Percentiles rank a stretch among this genome's conserved stretches.
These are phyloP conservation scores for Lepidopterella palustris DNA, from an alignment of 495 filamentous ascomycete species.

Conservation along the genomic window DNA sequence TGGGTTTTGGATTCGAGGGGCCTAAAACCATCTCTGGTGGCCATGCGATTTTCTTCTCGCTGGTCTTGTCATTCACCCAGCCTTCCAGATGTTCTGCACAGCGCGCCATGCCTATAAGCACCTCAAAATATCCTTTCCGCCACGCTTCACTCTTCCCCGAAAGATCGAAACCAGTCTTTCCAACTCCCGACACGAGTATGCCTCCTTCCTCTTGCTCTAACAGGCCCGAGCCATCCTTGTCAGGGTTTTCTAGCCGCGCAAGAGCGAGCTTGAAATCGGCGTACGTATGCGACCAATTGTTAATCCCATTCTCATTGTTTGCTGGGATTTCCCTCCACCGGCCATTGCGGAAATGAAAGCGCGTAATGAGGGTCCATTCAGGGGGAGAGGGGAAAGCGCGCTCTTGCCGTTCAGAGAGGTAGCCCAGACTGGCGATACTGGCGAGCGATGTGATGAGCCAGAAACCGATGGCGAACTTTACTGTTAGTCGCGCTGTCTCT, in stretches of 20 bases:
- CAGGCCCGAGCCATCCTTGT: slow-evolving; percentile 61
- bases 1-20: slow-evolving; percentile 74
- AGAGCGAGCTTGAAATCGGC: slow-evolving; percentile 50
- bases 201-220: slow-evolving; percentile 49
- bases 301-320: slow-evolving; percentile 40
- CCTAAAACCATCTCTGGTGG: slow-evolving; percentile 65
- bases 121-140: slow-evolving; percentile 75
- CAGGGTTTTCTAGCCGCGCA: slow-evolving; percentile 43
- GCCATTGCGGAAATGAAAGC: slow-evolving; percentile 24
- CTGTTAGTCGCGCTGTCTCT: slow-evolving; percentile 52
- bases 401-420: slow-evolving; percentile 65
- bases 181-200: slow-evolving; percentile 48
- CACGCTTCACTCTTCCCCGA: slow-evolving; percentile 69
- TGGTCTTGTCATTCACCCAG: slow-evolving; percentile 60
- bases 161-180: slow-evolving; percentile 60
- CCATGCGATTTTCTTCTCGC: slow-evolving; percentile 46
- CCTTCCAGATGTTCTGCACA: slow-evolving; percentile 75
- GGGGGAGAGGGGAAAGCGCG: slow-evolving; percentile 62
- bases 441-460: slow-evolving; percentile 51
- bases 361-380: slow-evolving; percentile 58
- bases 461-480: slow-evolving; percentile 52
- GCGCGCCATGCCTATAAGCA: slow-evolving; percentile 66
- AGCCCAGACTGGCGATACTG: slow-evolving; percentile 48
- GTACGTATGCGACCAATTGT: slow-evolving; percentile 60
- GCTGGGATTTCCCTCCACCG: slow-evolving; percentile 44